Base-by-base conservation (phyloP, 2,329 filamentous ascomycete genomes). In the Colletotrichum gloeosporioides region DNA sequence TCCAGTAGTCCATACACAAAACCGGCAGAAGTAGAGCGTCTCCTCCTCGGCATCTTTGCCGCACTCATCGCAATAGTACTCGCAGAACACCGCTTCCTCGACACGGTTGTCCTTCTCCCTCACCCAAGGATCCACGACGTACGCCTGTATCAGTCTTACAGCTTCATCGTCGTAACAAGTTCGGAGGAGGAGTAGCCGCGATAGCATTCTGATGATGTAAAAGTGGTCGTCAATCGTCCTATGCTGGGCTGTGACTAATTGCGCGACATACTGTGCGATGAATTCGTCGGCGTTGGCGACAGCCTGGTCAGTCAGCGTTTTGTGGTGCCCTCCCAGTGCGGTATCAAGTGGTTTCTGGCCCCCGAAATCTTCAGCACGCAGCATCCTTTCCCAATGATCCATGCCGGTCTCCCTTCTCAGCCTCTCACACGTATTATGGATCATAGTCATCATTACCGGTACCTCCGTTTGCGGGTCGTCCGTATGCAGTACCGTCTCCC, bases 361-460 rank as follows among this genome's bases (percentile, higher is more conserved):
- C 4, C 31, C 49, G 6, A 72, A 18, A 22, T 66, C 70, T 10
- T 63, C 49, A 9, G 71, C 59, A 6, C 27, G 25, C 34, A 80
- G 70, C 39, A 81, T 71, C 7, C 53, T 63, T 12, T 71, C 53
- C 31, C 80, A 79, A n/a, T 76, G 15, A 36, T 81, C 78, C 12
- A 57, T 32, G 6, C 78, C 80, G 6, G 79, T 79, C 25, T 78
- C 64, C 4, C n/a, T 49, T 12, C 27, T 22, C 12, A 79, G 34
- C 39, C 61, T 57, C 16, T 80, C 76, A 25, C 77, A 78, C 13
- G 69, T 66, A 29, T 59, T 70, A n/a, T 77, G 34, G 2, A 81
- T 27, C 34, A 49, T 73, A 4, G 66, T 62, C 6, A 69, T 31
- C 9, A 78, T 65, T 18, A n/a, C 36, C 6, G 44, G 27, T 8